Percentiles rank a stretch among this genome's conserved stretches.
Conservation (phyloP, 2,329 filamentous ascomycete species). For the Ascochyta fabae region DNA sequence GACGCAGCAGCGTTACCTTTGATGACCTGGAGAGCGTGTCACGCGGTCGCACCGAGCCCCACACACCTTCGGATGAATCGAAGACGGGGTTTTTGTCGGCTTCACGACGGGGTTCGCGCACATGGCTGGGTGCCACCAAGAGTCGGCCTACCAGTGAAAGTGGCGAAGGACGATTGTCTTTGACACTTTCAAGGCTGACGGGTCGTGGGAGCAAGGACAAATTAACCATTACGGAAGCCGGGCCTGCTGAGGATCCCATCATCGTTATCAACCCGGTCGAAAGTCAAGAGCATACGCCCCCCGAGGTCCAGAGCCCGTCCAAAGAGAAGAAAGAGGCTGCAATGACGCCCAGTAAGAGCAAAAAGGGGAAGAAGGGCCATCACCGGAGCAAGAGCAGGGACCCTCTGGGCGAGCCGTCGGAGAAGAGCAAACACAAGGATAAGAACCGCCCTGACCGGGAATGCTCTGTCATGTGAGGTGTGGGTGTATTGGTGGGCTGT, state of each 20-base stretch:
- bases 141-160: constrained; percentile 53
- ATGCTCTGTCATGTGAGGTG: constrained; percentile 52
- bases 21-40: constrained; percentile 47
- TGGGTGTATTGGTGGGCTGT: background rate
- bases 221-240: constrained; percentile 35
- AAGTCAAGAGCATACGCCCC: constrained; percentile 7
- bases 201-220: constrained; percentile 53
- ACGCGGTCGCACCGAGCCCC: constrained; percentile 43
- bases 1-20: constrained; percentile 50
- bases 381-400: constrained; percentile 52
- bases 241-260: constrained; percentile 32
- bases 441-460: constrained; percentile 51
- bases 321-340: constrained; percentile 35
- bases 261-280: constrained; percentile 35
- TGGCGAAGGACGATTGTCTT: constrained; percentile 50
- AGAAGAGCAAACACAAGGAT: constrained; percentile 37
- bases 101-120: constrained; percentile 43
- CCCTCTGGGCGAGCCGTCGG: constrained; percentile 34
- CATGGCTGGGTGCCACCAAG: constrained; percentile 42
- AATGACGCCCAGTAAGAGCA: constrained; percentile 38
- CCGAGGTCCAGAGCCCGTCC: constrained; percentile 18
- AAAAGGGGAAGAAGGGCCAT: constrained; percentile 42
- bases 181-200: constrained; percentile 50
- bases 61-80: constrained; percentile 54
- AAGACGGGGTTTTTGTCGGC: constrained; percentile 40